phyloP scores from a whole-genome alignment of 306 rosid species.

The Prunus mongolica region DNA sequence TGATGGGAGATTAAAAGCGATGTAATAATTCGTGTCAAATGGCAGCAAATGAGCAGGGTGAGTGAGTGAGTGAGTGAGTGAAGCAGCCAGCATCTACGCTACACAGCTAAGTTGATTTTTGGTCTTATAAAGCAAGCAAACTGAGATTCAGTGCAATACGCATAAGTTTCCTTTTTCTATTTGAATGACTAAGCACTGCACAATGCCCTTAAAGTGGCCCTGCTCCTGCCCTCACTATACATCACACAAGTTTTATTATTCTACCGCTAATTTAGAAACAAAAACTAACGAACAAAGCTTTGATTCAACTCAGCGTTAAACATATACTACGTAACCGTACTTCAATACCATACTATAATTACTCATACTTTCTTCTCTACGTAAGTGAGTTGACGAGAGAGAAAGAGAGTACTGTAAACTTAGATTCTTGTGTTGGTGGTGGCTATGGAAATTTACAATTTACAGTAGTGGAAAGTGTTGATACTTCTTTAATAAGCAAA shows the following conservation, averaged over 20 bases:
- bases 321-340: not conserved
- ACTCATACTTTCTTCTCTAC: no score
- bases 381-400: no score
- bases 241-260: not conserved
- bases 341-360: no score
- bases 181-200: conserved; percentile 9
- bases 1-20: not conserved
- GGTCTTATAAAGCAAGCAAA: conserved; percentile 9
- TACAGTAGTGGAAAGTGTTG: not conserved
- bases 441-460: not conserved
- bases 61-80: not conserved
- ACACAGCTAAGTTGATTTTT: not conserved
- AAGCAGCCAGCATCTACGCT: not conserved
- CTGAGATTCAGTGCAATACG: conserved; percentile 12
- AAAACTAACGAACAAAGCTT: not conserved
- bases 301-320: not conserved
- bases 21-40: not conserved
- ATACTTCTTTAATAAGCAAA: conserved; percentile 22
- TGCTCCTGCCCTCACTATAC: not conserved
- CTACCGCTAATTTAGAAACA: not conserved
- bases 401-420: no score
- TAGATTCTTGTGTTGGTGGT: not conserved
- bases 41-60: not conserved
- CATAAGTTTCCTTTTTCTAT: not conserved
- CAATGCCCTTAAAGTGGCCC: not conserved